Evolutionary conservation across 352 stramenopile genomes (phyloP).

Genomic region (Phytophthora capsici): DNA sequence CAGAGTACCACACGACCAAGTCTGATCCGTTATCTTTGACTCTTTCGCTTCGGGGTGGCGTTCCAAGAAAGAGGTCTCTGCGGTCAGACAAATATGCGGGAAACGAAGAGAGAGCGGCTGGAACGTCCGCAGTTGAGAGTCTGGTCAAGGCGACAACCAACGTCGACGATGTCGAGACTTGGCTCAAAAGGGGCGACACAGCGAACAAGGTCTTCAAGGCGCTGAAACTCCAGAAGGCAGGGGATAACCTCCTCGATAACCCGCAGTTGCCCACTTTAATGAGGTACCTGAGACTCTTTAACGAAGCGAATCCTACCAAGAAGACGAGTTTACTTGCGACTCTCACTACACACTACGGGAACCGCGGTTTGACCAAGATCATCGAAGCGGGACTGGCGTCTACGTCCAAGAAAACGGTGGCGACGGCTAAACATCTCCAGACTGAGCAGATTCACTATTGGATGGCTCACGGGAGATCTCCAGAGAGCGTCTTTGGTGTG

Average conservation of each 20-base stretch:
- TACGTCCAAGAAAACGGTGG: background rate
- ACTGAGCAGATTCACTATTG: slow-evolving; percentile 15
- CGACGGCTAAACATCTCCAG: slow-evolving; percentile 4
- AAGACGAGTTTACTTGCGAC: slow-evolving; percentile 21
- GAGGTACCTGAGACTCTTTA: slow-evolving; percentile 19
- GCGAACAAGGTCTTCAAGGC: slow-evolving; percentile 8
- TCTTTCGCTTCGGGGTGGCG: no score
- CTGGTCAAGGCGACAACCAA: slow-evolving; percentile 9
- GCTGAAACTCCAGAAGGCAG: slow-evolving; percentile 19
- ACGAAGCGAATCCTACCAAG: slow-evolving; percentile 11
- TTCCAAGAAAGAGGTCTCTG: background rate
- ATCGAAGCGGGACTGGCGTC: slow-evolving; percentile 12
- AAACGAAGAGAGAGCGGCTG: background rate
- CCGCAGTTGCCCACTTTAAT: slow-evolving; percentile 5
- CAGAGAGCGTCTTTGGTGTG: slow-evolving; percentile 1
- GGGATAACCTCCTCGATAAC: slow-evolving; percentile 7
- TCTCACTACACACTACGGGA: slow-evolving; percentile 9
- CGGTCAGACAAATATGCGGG: background rate
- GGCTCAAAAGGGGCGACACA: slow-evolving; percentile 12
- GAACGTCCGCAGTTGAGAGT: background rate
- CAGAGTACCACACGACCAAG: background rate
- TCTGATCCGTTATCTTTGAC: no score
- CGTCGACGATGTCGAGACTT: slow-evolving; percentile 4
- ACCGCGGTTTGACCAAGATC: slow-evolving; percentile 18
- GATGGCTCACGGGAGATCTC: slow-evolving; percentile 3